Base-by-base conservation (phyloP, 1,284 basidiomycete species). In the Trichosporon ovoides region DNA sequence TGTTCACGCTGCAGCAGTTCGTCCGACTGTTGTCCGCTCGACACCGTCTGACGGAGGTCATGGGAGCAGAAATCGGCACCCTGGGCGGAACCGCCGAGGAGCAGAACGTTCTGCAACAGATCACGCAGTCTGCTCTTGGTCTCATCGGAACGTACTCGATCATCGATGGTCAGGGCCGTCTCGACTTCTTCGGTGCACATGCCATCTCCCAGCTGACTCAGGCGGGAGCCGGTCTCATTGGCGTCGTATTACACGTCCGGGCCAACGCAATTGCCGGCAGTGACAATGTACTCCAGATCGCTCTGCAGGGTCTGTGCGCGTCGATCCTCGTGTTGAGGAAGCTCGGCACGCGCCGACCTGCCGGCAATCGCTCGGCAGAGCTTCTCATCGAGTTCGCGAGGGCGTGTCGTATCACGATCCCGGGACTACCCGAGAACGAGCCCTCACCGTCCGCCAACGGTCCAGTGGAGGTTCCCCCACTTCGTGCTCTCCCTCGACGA, bases 181-280 rank as follows among this genome's bases (percentile, higher is more conserved):
- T 71, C 46, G 65, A 66, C 52, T 66, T 65, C 49, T 71, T 71
- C 52, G 69, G 69, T 5, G 69, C 68, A 9, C 69, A 71, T 54
- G 68, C 69, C 55, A 71, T 71, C 50, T 65, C 66, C 1, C 69
- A 71, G 49, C 58, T 71, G 12, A 63, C 66, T n/a, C 69, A 71
- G 50, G 68, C 69, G 4, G 69, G 68, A 20, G 68, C 66, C 2
- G 69, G 69, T 16, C 56, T 71, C 3, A 68, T 71, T 24, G 66
- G 69, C n/a, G 63, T 71, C 38, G 63, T 71, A 13, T 60, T 71
- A 16, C 65, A 70, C 46, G 64, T 70, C 3, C 61, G 68, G 12
- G 58, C 61, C 5, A 33, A 53, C 6, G 53, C 56, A 3, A 54
- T 60, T 28, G 52, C 64, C 4, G 52, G 58, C 18, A 51, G 65